Evolutionary conservation across 2,329 filamentous ascomycete genomes (phyloP).

Genomic region (Pseudocercospora macadamiae): DNA sequence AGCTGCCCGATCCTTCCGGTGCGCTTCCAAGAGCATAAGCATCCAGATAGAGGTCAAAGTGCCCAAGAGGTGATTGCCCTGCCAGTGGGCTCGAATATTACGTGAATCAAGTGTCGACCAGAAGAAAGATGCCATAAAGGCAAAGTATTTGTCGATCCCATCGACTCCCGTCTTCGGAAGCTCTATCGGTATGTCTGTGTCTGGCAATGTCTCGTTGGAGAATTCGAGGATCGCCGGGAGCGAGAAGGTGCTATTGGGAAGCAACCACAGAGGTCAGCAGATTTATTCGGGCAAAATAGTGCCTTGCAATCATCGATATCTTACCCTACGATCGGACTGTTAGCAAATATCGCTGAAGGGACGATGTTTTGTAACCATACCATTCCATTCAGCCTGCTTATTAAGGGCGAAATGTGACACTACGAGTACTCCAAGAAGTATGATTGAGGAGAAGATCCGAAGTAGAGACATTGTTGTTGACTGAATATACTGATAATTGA

Average conservation of each 20-base stretch:
- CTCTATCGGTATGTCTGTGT: slow-evolving; percentile 26
- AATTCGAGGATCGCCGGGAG: slow-evolving; percentile 21
- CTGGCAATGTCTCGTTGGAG: slow-evolving; percentile 22
- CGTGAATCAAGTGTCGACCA: slow-evolving; percentile 21
- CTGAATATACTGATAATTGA: neutral
- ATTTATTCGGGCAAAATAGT: too few species aligned
- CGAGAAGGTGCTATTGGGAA: slow-evolving; percentile 22
- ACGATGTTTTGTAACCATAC: too few species aligned
- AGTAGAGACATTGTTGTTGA: neutral
- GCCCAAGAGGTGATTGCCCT: slow-evolving; percentile 27
- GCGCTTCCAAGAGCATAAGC: slow-evolving; percentile 27
- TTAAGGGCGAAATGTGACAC: slow-evolving; percentile 21
- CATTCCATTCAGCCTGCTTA: slow-evolving; percentile 28
- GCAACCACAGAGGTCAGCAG: too few species aligned
- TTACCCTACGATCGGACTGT: too few species aligned
- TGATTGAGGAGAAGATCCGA: slow-evolving; percentile 2
- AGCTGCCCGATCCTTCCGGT: slow-evolving; percentile 15
- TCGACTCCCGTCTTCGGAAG: slow-evolving; percentile 24
- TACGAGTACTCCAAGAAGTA: slow-evolving; percentile 14
- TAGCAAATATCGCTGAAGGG: too few species aligned
- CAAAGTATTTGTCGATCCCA: slow-evolving; percentile 27
- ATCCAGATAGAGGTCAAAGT: slow-evolving; percentile 27
- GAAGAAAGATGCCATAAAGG: slow-evolving; percentile 31
- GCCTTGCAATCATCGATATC: too few species aligned
- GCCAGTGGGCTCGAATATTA: slow-evolving; percentile 26